A percentile compares a stretch with the other conserved stretches of the same genome.
phyloP scores from a whole-genome alignment of 2,329 filamentous ascomycete genomes.

The Botrytis medusae region DNA sequence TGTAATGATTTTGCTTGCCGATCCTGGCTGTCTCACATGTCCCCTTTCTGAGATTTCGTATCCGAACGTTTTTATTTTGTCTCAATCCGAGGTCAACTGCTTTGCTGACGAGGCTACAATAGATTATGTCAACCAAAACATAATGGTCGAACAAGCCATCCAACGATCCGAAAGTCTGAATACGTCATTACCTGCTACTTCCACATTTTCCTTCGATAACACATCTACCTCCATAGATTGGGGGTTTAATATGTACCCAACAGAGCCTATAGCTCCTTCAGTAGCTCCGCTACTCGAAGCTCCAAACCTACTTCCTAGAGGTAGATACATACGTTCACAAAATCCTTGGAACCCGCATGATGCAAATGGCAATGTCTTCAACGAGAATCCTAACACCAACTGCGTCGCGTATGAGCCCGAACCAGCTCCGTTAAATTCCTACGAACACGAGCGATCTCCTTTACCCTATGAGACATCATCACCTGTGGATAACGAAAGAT shows the following conservation, averaged over 20 bases:
- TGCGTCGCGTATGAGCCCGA: constrained; percentile 55
- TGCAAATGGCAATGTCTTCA: constrained; percentile 25
- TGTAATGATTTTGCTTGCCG: constrained; percentile 17
- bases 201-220: constrained; percentile 9
- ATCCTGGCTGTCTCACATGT: not conserved
- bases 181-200: constrained; percentile 10
- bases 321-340: constrained; percentile 18
- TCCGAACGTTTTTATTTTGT: not conserved
- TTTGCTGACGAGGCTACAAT: constrained; percentile 14
- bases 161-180: constrained; percentile 11
- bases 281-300: not conserved
- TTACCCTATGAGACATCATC: constrained; percentile 45
- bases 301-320: constrained; percentile 20
- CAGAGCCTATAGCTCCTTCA: not conserved
- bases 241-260: not conserved
- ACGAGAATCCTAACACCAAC: constrained; percentile 24
- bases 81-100: not conserved
- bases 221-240: constrained; percentile 1
- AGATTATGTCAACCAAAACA: constrained; percentile 19
- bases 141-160: constrained; percentile 13
- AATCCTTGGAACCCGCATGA: constrained; percentile 33
- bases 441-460: constrained; percentile 72
- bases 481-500: not conserved
- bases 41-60: not conserved
- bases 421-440: constrained; percentile 60